phyloP scores from a whole-genome alignment of 2,329 filamentous ascomycete genomes.

The Xylariaceae sp. region DNA sequence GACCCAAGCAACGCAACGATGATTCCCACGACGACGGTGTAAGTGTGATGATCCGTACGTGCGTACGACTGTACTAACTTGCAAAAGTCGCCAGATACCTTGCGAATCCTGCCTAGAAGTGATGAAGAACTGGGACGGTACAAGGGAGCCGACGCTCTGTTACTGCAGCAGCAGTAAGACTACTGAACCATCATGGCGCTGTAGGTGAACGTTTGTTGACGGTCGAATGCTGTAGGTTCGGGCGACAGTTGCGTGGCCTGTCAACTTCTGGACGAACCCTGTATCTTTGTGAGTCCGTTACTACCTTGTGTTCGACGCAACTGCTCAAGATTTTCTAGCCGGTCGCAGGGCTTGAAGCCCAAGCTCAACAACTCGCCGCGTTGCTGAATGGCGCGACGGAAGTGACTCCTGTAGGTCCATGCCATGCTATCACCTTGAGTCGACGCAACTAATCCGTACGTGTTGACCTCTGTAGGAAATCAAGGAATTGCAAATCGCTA shows the following conservation, averaged over 20 bases:
- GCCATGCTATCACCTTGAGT: no score
- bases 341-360: background rate
- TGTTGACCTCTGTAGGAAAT: background rate
- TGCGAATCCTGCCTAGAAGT: background rate
- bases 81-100: background rate
- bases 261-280: background rate
- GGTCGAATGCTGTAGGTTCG: background rate
- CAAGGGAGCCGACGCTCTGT: background rate
- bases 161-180: background rate
- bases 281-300: background rate
- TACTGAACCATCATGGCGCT: no score
- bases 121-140: background rate
- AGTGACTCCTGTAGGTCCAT: background rate
- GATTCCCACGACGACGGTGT: background rate
- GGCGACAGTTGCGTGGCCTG: background rate
- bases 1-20: no score
- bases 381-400: background rate
- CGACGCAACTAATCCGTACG: no score
- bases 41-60: background rate
- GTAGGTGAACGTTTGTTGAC: background rate
- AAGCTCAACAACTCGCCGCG: background rate
- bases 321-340: background rate
- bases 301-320: background rate
- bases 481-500: background rate
- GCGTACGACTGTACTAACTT: background rate